Base-by-base conservation (phyloP, 345 rosid species). In the Cardiospermum halicacabum region DNA sequence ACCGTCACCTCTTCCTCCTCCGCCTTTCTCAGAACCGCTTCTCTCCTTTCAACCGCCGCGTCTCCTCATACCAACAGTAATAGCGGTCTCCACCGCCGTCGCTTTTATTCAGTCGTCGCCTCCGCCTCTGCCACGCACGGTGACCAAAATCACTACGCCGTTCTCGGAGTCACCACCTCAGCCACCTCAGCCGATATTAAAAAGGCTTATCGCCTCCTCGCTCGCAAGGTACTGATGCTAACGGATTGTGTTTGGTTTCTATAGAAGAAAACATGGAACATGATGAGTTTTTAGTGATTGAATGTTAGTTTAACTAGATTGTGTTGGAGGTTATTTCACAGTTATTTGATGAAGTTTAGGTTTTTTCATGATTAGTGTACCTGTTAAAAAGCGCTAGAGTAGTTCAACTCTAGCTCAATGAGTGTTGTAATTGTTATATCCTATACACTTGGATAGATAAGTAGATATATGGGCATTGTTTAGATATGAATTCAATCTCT, bases 191-290 rank as follows among this genome's bases (percentile, higher is more conserved):
- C 76, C 15, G 96, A 89, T 69, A 82, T 92, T 65, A 89, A 89
- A 62, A 78, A 68, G 66, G 96, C 96, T 70, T 92, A 84, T 79
- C 98, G 93, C 43, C 76, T 86, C 40, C 93, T 92, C 32, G 97
- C 98, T 49, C 92, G 86, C 53, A 88, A 86, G 97, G 97, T 89
- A 69, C 28, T 39, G 1, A 13, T 34, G n/a, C n/a, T n/a, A n/a
- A n/a, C n/a, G n/a, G n/a, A n/a, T n/a, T n/a, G n/a, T n/a, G n/a
- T n/a, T n/a, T n/a, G n/a, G n/a, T n/a, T n/a, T n/a, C n/a, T n/a
- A n/a, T n/a, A n/a, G n/a, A n/a, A n/a, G n/a, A n/a, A n/a, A n/a
- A n/a, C n/a, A n/a, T n/a, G n/a, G n/a, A n/a, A 45, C 18, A 21
- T n/a, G 49, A 18, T 43, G 2, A 15, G 7, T 3, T 16, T 43